A percentile compares a stretch with the other conserved stretches of the same genome.
phyloP scores from a whole-genome alignment of 345 rosid genomes.

The Salix purpurea region DNA sequence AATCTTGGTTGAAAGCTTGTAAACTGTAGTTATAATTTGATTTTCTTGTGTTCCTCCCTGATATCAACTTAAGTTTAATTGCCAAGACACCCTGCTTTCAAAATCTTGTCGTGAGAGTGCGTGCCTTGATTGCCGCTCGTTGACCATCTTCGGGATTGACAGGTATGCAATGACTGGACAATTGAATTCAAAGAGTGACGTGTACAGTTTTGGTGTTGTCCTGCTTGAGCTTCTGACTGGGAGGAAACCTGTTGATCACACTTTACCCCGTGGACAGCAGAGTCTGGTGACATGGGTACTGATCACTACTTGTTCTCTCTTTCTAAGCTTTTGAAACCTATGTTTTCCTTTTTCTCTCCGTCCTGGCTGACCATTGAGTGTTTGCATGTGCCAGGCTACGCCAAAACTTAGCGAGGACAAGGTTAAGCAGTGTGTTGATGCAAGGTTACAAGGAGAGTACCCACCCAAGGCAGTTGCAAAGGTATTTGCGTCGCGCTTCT shows the following conservation, averaged over 20 bases:
- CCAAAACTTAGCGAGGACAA: constrained; percentile 95
- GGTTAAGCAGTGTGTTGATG: constrained; percentile 86
- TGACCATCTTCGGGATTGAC: background rate
- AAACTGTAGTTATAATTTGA: background rate
- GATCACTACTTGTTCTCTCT: background rate
- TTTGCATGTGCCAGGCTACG: constrained; percentile 51
- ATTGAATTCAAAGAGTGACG: constrained; percentile 35
- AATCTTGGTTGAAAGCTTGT: background rate
- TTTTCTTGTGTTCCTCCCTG: background rate
- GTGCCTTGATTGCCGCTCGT: background rate
- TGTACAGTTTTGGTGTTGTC: constrained; percentile 40
- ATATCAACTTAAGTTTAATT: background rate
- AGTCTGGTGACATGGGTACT: constrained; percentile 39
- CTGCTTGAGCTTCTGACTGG: constrained; percentile 38
- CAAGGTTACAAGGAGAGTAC: constrained; percentile 80
- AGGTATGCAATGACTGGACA: constrained; percentile 43
- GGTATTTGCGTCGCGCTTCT: constrained; percentile 31
- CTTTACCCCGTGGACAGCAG: constrained; percentile 40
- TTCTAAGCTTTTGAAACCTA: background rate
- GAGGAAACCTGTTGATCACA: constrained; percentile 38
- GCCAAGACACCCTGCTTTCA: background rate
- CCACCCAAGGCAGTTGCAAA: constrained; percentile 95
- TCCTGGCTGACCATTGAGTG: background rate
- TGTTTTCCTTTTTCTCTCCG: background rate
- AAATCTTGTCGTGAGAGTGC: constrained; percentile 1